Base-by-base conservation (phyloP, 495 filamentous ascomycete genomes). In the Echria macrotheca region DNA sequence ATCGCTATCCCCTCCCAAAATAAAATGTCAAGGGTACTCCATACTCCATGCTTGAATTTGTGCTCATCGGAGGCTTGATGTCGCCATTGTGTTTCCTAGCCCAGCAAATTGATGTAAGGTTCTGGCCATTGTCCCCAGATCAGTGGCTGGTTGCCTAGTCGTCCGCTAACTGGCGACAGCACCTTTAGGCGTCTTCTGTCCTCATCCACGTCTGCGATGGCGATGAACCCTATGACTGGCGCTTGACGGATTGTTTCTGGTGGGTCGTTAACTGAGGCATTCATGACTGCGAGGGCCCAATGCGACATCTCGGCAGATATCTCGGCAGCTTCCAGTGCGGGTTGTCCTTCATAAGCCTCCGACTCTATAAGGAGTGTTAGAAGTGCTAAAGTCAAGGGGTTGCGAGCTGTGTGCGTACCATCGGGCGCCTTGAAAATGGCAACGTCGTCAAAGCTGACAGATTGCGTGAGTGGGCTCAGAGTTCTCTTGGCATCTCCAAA, bases 161-260 rank as follows among this genome's bases (percentile, higher is more conserved):
- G 78, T 8, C 87, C 89, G 26, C 81, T 85, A 42, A 94, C 78
- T 4, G 93, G 91, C 2, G 84, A 82, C 31, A 98, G 72, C 12
- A 96, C 73, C 51, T 87, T 83, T 42, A 97, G 71, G 63, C 84
- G 85, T 46, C 82, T 81, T 68, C 86, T 87, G 44, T 89, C 83
- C 40, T 83, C 84, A 54, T 99, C 91, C 6, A 97, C 90, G 41
- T 93, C 86, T 0, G 85, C 79, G 25, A 99, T 83, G 60, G 94
- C 95, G 29, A 96, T 77, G 65, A 94, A 97, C 5, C 93, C 93
- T 74, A 94, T 84, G 15, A 96, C 82, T 32, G 84, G 89, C 0
- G 91, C 83, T 54, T 93, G 86, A 10, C 86, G 81, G 36, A 98
- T 82, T 4, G 80, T 76, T 29, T 88, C 80, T 6, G 83, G 73